These are phyloP conservation scores for Ustulina deusta DNA, from an alignment of 2,329 filamentous ascomycete species.

Conservation along the genomic window DNA sequence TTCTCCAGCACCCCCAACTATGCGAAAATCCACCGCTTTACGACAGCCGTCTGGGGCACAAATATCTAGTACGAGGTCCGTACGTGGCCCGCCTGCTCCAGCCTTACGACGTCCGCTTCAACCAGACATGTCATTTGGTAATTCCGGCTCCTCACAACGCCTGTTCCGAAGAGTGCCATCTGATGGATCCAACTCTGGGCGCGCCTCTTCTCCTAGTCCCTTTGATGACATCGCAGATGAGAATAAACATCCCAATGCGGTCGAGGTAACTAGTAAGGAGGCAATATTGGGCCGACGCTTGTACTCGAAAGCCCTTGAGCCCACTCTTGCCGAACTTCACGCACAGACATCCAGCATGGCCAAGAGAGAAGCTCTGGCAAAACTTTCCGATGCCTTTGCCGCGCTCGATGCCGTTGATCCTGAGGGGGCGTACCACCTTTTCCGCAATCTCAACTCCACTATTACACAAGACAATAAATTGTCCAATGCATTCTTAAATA, in stretches of 20 bases:
- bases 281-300: slow-evolving; percentile 82
- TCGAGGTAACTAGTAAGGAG: slow-evolving; percentile 79
- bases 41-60: slow-evolving; percentile 60
- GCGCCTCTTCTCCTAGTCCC: slow-evolving; percentile 55
- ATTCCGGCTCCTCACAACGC: slow-evolving; percentile 89
- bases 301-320: slow-evolving; percentile 84
- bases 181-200: slow-evolving; percentile 66
- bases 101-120: slow-evolving; percentile 82
- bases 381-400: slow-evolving; percentile 86
- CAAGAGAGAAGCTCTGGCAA: slow-evolving; percentile 86
- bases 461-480: slow-evolving; percentile 78
- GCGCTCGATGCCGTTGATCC: slow-evolving; percentile 88
- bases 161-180: slow-evolving; percentile 89
- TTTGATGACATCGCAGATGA: slow-evolving; percentile 66
- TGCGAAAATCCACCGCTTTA: slow-evolving; percentile 70
- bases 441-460: slow-evolving; percentile 81
- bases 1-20: slow-evolving; percentile 66
- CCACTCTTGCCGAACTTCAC: slow-evolving; percentile 85
- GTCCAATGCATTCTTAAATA: slow-evolving; percentile 59
- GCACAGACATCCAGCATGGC: slow-evolving; percentile 76
- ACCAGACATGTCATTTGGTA: slow-evolving; percentile 92
- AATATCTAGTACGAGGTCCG: slow-evolving; percentile 55
- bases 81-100: slow-evolving; percentile 53
- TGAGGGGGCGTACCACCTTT: slow-evolving; percentile 87
- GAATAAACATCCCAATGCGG: slow-evolving; percentile 69